Percentiles rank a stretch among this genome's conserved stretches.
These are phyloP conservation scores for Sanghuangporus baumii DNA, from an alignment of 1,284 basidiomycete species.

Conservation along the genomic window DNA sequence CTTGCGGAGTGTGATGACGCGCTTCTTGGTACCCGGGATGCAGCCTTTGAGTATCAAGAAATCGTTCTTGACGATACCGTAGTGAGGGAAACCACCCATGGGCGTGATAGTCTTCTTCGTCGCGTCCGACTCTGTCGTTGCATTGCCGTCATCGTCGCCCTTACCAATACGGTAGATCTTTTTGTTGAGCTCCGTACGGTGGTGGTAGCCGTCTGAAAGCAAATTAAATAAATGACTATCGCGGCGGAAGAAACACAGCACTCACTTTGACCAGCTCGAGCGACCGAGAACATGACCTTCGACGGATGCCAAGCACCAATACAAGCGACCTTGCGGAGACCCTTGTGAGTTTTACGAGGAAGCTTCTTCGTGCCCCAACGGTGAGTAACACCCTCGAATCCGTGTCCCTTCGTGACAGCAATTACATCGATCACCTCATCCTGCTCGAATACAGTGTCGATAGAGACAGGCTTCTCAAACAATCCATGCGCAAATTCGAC, in stretches of 20 bases:
- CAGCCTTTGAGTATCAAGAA: slow-evolving; percentile 95
- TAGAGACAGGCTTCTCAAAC: slow-evolving; percentile 96
- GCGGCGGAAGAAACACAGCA: slow-evolving; percentile 17
- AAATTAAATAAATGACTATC: slow-evolving; percentile 18
- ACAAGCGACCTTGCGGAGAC: slow-evolving; percentile 99
- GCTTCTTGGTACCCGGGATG: slow-evolving; percentile 95
- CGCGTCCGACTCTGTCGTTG: slow-evolving; percentile 90
- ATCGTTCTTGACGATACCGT: slow-evolving; percentile 98
- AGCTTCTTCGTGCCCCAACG: slow-evolving; percentile 99
- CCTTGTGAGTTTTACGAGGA: slow-evolving; percentile 98
- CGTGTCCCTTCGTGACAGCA: slow-evolving; percentile 99
- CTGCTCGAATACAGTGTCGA: slow-evolving; percentile 88
- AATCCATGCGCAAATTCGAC: slow-evolving; percentile 93
- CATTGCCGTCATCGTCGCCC: slow-evolving; percentile 78
- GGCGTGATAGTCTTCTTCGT: slow-evolving; percentile 96
- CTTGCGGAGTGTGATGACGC: slow-evolving; percentile 91
- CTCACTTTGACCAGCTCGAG: slow-evolving; percentile 98
- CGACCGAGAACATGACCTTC: slow-evolving; percentile 99
- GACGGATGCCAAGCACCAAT: slow-evolving; percentile 99
- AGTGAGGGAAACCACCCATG: slow-evolving; percentile 99
- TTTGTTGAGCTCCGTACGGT: slow-evolving; percentile 98
- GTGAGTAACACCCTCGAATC: slow-evolving; percentile 99
- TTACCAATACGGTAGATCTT: slow-evolving; percentile 96
- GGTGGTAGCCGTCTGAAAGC: slow-evolving; percentile 88
- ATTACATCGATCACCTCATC: slow-evolving; percentile 97